Evolutionary conservation across 306 rosid species (phyloP).

Genomic region (Sophora flavescens): DNA sequence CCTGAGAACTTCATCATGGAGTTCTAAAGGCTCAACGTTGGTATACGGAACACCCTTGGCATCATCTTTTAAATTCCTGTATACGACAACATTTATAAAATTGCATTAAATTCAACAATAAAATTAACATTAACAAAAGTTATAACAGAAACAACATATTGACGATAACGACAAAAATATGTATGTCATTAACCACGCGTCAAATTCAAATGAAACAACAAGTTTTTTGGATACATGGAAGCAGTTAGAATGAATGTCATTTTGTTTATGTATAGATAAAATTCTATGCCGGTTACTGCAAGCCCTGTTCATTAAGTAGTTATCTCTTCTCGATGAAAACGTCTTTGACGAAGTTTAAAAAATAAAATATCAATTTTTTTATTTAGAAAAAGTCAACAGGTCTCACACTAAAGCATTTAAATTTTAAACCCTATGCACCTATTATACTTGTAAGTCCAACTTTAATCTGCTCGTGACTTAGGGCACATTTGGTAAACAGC

Average conservation of each 20-base stretch:
- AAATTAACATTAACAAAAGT: conserved; percentile 1
- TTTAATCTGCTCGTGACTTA: conserved; percentile 29
- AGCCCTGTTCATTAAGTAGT: conserved; percentile 13
- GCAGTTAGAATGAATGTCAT: background rate
- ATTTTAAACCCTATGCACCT: conserved; percentile 29
- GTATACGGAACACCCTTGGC: conserved; percentile 51
- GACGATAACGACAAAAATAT: background rate
- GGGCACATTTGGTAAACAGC: too few species aligned
- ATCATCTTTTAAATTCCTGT: conserved; percentile 86
- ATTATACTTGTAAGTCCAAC: conserved; percentile 10
- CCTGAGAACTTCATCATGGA: conserved; percentile 81
- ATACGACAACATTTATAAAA: conserved; percentile 33
- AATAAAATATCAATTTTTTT: background rate
- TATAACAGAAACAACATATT: conserved; percentile 25
- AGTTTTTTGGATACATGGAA: background rate
- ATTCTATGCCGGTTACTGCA: background rate
- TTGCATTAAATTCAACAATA: conserved; percentile 19
- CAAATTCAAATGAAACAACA: conserved; percentile 31
- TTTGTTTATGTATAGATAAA: conserved; percentile 17
- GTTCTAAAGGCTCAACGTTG: conserved; percentile 68
- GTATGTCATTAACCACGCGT: background rate
- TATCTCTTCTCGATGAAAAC: conserved; percentile 6
- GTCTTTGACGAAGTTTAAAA: background rate
- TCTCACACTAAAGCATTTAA: background rate
- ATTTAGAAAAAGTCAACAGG: background rate